Base-by-base conservation (phyloP, 495 filamentous ascomycete genomes). In the Apiosordaria backusii region DNA sequence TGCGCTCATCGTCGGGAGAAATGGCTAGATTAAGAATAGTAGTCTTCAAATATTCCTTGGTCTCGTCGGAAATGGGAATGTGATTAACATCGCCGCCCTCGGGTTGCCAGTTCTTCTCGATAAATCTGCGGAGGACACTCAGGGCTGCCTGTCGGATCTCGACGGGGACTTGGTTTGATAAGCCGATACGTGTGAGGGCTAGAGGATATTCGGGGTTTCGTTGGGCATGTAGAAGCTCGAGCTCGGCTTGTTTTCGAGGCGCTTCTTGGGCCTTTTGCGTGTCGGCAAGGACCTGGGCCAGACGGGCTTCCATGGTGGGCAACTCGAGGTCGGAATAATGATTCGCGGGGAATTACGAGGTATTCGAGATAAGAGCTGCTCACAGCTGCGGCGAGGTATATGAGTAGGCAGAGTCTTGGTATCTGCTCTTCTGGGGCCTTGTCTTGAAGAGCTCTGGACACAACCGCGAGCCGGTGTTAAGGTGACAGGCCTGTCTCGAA, bases 101-200 rank as follows among this genome's bases (percentile, higher is more conserved):
- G 45, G 78, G 80, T 67, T 76, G 80, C 95, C 95, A 99, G 70
- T 88, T 86, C 60, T 85, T 83, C 74, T 90, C 82, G 63, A 97
- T 90, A 76, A 94, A 92, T 50, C 84, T 87, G 67, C 92, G 90
- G 27, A 99, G 84, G n/a, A 84, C 80, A 19, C 91, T 84, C 50
- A 98, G 80, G 29, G 95, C 90, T 22, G 92, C 83, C 78, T 97
- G 95, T 65, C 95, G 89, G 60, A 95, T 84, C 57, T 90, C 83
- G 62, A 88, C 77, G 7, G 89, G 83, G 57, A 93, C 82, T 55
- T 87, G 7, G 84, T 76, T 76, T 96, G 90, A 45, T 84, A 82
- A 6, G 61, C 88, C 93, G 70, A 98, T 91, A 62, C 91, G 87
- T 65, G 88, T 82, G 27, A 98, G 86, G 40, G 88, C 87, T 54